Evolutionary conservation across 208 protist species (phyloP).

Genomic region (Leishmania tarentolae): DNA sequence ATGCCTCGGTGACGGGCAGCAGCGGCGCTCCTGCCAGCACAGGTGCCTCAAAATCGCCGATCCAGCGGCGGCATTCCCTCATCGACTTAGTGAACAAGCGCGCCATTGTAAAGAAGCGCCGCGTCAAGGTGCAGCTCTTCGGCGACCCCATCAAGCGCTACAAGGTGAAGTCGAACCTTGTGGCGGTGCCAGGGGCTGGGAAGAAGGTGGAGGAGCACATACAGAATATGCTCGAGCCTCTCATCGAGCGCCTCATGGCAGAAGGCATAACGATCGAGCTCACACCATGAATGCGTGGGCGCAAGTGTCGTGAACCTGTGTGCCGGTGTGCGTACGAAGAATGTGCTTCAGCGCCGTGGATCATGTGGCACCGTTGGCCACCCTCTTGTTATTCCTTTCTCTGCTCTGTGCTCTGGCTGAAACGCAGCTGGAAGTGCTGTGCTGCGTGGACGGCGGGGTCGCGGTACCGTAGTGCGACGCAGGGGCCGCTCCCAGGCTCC

Average conservation of each 20-base stretch:
- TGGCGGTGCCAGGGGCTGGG: conserved; percentile 68
- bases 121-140: conserved; percentile 84
- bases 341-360: background rate
- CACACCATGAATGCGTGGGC: conserved; percentile 3
- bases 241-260: conserved; percentile 83
- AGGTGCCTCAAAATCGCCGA: background rate
- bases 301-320: background rate
- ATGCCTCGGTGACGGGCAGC: background rate
- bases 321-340: background rate
- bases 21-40: background rate
- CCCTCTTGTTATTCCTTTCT: background rate
- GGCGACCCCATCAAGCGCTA: conserved; percentile 86
- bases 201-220: conserved; percentile 82
- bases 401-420: background rate
- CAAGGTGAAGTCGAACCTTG: conserved; percentile 79
- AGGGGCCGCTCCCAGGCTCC: background rate
- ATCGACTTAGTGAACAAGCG: conserved; percentile 55
- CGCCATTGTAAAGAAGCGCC: conserved; percentile 47
- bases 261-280: conserved; percentile 65
- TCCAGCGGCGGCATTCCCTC: conserved; percentile 37
- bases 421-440: background rate
- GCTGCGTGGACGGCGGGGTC: background rate
- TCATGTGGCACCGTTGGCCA: background rate
- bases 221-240: conserved; percentile 68
- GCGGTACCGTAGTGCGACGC: background rate